Evolutionary conservation across 2,329 filamentous ascomycete genomes (phyloP).

Genomic region (Aspergillus tamarii): DNA sequence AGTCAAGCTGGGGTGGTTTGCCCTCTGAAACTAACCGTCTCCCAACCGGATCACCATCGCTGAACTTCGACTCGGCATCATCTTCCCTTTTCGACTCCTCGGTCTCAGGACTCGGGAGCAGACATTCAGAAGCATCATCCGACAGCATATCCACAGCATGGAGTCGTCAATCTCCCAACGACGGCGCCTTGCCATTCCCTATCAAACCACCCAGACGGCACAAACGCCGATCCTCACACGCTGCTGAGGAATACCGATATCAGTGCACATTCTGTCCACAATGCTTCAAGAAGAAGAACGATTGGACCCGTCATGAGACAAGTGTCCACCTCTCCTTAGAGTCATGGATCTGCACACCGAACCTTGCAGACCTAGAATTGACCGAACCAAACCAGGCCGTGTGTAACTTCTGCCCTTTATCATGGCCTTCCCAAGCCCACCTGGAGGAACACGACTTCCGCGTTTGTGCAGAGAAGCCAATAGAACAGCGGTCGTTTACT

Average conservation of each 20-base stretch:
- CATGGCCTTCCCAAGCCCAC: conserved; percentile 50
- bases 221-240: neutral
- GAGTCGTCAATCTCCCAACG: conserved; percentile 36
- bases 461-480: conserved; percentile 55
- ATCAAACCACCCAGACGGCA: conserved; percentile 8
- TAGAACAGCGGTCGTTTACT: conserved; percentile 57
- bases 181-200: conserved; percentile 24
- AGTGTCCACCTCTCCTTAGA: conserved; percentile 53
- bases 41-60: conserved; percentile 13
- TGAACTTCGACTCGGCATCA: conserved; percentile 30
- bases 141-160: conserved; percentile 37
- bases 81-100: conserved; percentile 35
- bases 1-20: neutral
- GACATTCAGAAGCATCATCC: conserved; percentile 34
- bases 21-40: conserved; percentile 5
- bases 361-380: conserved; percentile 21
- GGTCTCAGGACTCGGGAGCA: conserved; percentile 34
- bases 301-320: conserved; percentile 56
- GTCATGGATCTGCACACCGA: conserved; percentile 41
- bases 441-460: conserved; percentile 57
- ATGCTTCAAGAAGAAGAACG: conserved; percentile 53
- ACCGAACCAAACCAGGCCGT: neutral
- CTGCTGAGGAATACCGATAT: conserved; percentile 24
- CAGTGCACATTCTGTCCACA: conserved; percentile 56
- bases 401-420: conserved; percentile 55